These are phyloP conservation scores for Debaryomyces udenii DNA, from an alignment of 1,139 yeast genomes.

Conservation along the genomic window DNA sequence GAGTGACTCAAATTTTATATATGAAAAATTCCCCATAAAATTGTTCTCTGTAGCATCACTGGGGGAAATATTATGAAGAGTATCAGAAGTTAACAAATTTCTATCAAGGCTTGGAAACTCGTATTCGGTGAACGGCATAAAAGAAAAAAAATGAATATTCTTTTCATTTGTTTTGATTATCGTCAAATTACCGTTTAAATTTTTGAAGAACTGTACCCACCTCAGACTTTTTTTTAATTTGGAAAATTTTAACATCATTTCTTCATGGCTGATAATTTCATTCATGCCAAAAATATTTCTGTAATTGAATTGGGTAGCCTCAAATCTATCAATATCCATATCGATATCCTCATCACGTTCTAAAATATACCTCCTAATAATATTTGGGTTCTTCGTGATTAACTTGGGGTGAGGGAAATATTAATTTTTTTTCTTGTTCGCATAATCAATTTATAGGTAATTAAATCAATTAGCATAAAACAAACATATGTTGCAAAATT, in stretches of 20 bases:
- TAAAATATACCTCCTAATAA: too few relatives aligned
- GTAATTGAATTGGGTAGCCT: neutral
- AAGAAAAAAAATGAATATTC: conserved; percentile 2
- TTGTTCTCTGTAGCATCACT: neutral
- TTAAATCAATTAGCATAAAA: too few relatives aligned
- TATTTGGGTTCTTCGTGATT: too few relatives aligned
- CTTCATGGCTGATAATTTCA: neutral
- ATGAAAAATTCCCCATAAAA: conserved; percentile 1
- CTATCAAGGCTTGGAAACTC: neutral
- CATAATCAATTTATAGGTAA: too few relatives aligned
- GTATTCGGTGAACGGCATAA: conserved; percentile 7
- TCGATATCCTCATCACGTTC: too few relatives aligned
- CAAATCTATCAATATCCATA: neutral
- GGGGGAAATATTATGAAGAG: neutral
- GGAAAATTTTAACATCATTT: neutral
- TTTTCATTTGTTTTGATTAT: neutral
- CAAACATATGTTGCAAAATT: too few relatives aligned
- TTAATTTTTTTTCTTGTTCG: too few relatives aligned
- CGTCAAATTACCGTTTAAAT: neutral
- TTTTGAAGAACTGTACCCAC: neutral
- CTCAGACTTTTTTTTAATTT: neutral
- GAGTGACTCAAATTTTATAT: neutral
- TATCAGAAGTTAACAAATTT: neutral
- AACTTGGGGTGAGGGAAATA: too few relatives aligned
- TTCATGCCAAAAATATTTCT: neutral